A percentile compares a stretch with the other conserved stretches of the same genome.
phyloP scores from a whole-genome alignment of 139 green algal genomes.

The Closterium sp. region DNA sequence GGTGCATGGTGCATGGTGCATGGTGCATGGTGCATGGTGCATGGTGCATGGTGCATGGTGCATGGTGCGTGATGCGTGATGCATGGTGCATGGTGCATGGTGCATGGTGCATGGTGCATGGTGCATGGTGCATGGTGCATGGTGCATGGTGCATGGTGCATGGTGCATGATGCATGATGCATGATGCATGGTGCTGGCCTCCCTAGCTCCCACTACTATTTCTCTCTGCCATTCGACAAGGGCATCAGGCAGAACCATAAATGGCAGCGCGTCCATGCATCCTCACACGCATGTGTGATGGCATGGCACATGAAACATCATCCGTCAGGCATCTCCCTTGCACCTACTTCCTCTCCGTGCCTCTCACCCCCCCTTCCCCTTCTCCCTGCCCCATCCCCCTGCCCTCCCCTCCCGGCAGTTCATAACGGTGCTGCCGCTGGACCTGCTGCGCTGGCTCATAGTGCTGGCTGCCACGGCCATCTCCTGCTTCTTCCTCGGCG shows the following conservation, averaged over 20 bases:
- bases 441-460: conserved; percentile 42
- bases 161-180: too few species aligned
- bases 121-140: too few species aligned
- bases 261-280: background rate
- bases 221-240: background rate
- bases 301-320: background rate
- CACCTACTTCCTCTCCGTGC: background rate
- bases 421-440: conserved; percentile 33
- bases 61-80: too few species aligned
- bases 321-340: background rate
- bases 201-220: too few species aligned
- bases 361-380: conserved; percentile 10
- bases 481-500: conserved; percentile 30
- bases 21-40: too few species aligned
- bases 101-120: too few species aligned
- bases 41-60: too few species aligned
- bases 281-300: background rate
- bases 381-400: background rate
- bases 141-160: too few species aligned
- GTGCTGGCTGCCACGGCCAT: conserved; percentile 22
- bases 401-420: conserved; percentile 32
- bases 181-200: too few species aligned
- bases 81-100: too few species aligned
- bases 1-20: too few species aligned
- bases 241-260: background rate